A percentile compares a stretch with the other conserved stretches of the same genome.
Conservation (phyloP, 331 rosid species). For the Pyracantha coccinea region DNA sequence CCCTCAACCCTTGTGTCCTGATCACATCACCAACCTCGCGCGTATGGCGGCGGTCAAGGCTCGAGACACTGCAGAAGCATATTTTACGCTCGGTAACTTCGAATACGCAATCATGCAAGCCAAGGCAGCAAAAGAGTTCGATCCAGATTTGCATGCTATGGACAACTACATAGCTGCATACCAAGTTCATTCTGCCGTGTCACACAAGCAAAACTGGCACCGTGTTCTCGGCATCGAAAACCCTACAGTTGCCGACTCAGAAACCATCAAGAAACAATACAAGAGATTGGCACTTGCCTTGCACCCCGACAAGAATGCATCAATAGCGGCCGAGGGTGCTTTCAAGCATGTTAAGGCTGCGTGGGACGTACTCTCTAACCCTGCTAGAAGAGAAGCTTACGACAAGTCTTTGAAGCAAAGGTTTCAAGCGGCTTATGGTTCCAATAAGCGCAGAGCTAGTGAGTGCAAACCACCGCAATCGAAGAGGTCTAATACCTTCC, state of each 20-base stretch:
- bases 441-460: too few relatives aligned
- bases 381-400: too few relatives aligned
- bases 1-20: not conserved
- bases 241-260: not conserved
- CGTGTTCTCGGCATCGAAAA: not conserved
- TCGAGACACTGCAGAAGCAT: not conserved
- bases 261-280: not conserved
- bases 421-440: too few relatives aligned
- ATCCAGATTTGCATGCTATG: not conserved
- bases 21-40: not conserved
- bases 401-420: too few relatives aligned
- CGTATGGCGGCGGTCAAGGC: not conserved
- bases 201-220: not conserved
- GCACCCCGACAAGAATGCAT: not conserved
- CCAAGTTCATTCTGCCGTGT: not conserved
- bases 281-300: not conserved
- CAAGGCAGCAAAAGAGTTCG: not conserved
- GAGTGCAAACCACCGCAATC: too few relatives aligned
- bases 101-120: not conserved
- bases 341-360: too few relatives aligned
- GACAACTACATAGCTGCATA: not conserved
- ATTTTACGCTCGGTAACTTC: not conserved
- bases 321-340: not conserved
- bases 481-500: too few relatives aligned
- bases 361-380: too few relatives aligned